These are phyloP conservation scores for Cutaneotrichosporon sp. DNA, from an alignment of 1,284 basidiomycete genomes.

Conservation along the genomic window DNA sequence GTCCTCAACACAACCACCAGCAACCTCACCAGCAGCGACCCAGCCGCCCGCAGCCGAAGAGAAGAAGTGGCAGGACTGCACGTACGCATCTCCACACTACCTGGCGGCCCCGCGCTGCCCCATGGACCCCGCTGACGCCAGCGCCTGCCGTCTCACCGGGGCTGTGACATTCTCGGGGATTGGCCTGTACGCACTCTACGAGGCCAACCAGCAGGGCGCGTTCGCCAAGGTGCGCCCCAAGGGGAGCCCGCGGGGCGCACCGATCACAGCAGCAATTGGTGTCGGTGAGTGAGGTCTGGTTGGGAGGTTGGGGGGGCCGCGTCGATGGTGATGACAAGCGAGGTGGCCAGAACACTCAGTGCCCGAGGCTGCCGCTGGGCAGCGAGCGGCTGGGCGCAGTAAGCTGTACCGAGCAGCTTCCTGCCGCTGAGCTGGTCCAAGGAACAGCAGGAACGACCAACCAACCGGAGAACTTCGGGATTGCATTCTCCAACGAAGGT, in stretches of 20 bases:
- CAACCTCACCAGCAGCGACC: neutral
- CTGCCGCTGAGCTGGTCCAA: too few species aligned
- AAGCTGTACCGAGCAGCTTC: too few species aligned
- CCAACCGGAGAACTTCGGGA: too few species aligned
- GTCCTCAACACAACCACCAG: slow-evolving; percentile 1
- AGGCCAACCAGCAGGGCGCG: slow-evolving; percentile 42
- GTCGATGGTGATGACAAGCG: too few species aligned
- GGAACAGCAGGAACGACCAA: neutral
- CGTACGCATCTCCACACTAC: neutral
- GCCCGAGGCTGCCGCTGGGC: too few species aligned
- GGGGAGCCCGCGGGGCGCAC: slow-evolving; percentile 35
- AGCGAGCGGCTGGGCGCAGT: neutral
- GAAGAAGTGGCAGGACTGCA: slow-evolving; percentile 11
- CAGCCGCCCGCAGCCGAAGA: neutral
- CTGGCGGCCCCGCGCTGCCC: neutral
- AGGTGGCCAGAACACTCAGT: too few species aligned
- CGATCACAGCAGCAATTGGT: slow-evolving; percentile 41
- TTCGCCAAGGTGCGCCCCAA: slow-evolving; percentile 38
- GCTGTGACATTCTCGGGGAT: slow-evolving; percentile 45
- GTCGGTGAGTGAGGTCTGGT: slow-evolving; percentile 41
- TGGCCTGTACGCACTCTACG: slow-evolving; percentile 46
- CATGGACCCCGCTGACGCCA: slow-evolving; percentile 16
- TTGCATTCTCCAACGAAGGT: too few species aligned
- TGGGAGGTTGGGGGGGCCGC: neutral
- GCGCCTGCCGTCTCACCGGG: slow-evolving; percentile 47